phyloP scores from a whole-genome alignment of 257 asterid species.

The Ocimum tenuiflorum region DNA sequence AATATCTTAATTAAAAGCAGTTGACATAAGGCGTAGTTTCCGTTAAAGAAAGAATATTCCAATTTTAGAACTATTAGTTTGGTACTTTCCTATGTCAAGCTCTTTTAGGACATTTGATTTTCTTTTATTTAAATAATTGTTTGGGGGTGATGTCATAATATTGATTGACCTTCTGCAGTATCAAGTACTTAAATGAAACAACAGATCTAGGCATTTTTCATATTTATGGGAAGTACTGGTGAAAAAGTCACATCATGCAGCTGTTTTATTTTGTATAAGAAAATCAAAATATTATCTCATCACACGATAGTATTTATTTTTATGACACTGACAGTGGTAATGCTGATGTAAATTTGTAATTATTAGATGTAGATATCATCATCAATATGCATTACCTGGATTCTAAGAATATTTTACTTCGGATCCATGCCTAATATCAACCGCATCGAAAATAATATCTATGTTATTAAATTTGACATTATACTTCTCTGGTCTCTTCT shows the following conservation, averaged over 20 bases:
- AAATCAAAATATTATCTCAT: too few relatives aligned
- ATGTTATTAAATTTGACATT: too few relatives aligned
- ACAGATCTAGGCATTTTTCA: constrained; percentile 24
- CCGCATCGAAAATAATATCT: too few relatives aligned
- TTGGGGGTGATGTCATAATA: neutral
- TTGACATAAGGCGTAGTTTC: constrained; percentile 27
- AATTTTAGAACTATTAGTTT: constrained; percentile 14
- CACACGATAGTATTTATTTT: neutral
- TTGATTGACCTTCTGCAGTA: constrained; percentile 7
- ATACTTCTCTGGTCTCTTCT: too few relatives aligned
- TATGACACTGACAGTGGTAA: constrained; percentile 20
- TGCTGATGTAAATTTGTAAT: constrained; percentile 24
- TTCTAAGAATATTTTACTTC: neutral
- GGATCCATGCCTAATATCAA: too few relatives aligned
- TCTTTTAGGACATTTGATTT: neutral
- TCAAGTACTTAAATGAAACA: constrained; percentile 3
- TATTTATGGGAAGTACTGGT: neutral
- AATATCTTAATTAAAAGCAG: too few relatives aligned
- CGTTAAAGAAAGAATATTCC: constrained; percentile 34
- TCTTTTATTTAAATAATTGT: neutral
- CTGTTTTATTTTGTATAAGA: too few relatives aligned
- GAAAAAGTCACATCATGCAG: constrained; percentile 2
- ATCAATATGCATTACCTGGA: constrained; percentile 15
- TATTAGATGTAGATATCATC: constrained; percentile 31
- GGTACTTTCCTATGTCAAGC: constrained; percentile 15